Evolutionary conservation across 257 asterid species (phyloP).

Genomic region (Verbena officinalis): DNA sequence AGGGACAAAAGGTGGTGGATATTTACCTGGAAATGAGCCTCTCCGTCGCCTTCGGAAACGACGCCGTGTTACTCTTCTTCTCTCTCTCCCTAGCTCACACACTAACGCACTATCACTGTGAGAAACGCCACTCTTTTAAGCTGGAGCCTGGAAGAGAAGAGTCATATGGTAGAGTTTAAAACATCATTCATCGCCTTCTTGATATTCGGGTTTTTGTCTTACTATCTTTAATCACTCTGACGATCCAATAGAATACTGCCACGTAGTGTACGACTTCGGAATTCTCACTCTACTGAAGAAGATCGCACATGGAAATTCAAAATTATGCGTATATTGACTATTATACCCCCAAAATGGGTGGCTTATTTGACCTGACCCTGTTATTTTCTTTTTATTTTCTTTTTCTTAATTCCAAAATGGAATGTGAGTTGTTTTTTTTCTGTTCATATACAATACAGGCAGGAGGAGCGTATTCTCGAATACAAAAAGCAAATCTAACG

Average conservation of each 20-base stretch:
- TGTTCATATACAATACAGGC: constrained; percentile 10
- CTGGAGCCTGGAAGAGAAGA: too few relatives aligned
- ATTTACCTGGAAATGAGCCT: constrained; percentile 28
- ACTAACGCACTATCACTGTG: constrained; percentile 15
- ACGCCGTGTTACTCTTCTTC: constrained; percentile 10
- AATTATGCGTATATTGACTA: constrained; percentile 24
- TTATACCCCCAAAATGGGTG: constrained; percentile 1
- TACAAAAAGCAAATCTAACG: constrained; percentile 36
- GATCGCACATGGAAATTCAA: constrained; percentile 24
- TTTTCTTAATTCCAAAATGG: background rate
- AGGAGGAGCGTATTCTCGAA: constrained; percentile 40
- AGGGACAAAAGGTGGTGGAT: background rate
- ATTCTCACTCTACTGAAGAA: constrained; percentile 19
- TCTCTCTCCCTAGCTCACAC: constrained; percentile 24
- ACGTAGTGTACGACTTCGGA: constrained; percentile 25
- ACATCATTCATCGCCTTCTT: constrained; percentile 29
- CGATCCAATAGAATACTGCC: constrained; percentile 22
- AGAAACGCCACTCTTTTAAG: background rate
- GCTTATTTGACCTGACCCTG: background rate
- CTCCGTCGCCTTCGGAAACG: constrained; percentile 17
- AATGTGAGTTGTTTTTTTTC: background rate
- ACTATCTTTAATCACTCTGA: background rate
- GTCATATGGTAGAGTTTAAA: constrained; percentile 39
- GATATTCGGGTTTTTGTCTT: constrained; percentile 33
- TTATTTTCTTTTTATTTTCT: background rate